Percentiles rank a stretch among this genome's conserved stretches.
Evolutionary conservation across 2,329 filamentous ascomycete species (phyloP).

Genomic region (Alternaria gaisen): DNA sequence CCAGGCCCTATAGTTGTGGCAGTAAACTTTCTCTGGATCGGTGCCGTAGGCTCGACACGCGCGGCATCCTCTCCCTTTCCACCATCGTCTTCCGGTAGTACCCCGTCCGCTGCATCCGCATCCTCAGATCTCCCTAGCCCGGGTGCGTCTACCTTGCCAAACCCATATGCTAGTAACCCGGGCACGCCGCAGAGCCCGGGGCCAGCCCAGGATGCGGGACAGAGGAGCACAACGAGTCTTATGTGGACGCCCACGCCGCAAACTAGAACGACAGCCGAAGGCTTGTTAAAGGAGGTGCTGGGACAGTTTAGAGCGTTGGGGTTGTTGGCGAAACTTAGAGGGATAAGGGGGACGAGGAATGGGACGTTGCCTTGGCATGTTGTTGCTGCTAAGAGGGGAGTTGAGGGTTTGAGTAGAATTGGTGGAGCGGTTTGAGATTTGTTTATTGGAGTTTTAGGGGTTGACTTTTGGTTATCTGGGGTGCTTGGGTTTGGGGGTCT

Average conservation of each 20-base stretch:
- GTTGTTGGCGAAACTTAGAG: slow-evolving; percentile 73
- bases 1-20: slow-evolving; percentile 48
- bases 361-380: slow-evolving; percentile 79
- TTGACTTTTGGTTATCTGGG: neutral
- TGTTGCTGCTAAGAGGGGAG: slow-evolving; percentile 73
- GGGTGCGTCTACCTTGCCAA: slow-evolving; percentile 10
- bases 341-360: slow-evolving; percentile 65
- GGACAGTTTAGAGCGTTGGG: slow-evolving; percentile 73
- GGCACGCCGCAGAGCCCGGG: slow-evolving; percentile 20
- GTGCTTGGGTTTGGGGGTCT: neutral
- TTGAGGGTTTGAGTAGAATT: slow-evolving; percentile 62
- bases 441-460: neutral
- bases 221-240: slow-evolving; percentile 37
- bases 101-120: neutral
- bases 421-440: neutral
- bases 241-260: slow-evolving; percentile 47
- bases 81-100: neutral
- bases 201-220: slow-evolving; percentile 5
- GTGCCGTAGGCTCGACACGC: slow-evolving; percentile 51
- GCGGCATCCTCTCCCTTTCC: slow-evolving; percentile 39
- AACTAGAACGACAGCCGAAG: slow-evolving; percentile 59
- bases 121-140: slow-evolving; percentile 36
- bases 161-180: slow-evolving; percentile 11
- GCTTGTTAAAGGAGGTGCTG: slow-evolving; percentile 74
- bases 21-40: slow-evolving; percentile 58